Evolutionary conservation across 2,329 filamentous ascomycete genomes (phyloP).

Genomic region (Paecilomyces fulvus): DNA sequence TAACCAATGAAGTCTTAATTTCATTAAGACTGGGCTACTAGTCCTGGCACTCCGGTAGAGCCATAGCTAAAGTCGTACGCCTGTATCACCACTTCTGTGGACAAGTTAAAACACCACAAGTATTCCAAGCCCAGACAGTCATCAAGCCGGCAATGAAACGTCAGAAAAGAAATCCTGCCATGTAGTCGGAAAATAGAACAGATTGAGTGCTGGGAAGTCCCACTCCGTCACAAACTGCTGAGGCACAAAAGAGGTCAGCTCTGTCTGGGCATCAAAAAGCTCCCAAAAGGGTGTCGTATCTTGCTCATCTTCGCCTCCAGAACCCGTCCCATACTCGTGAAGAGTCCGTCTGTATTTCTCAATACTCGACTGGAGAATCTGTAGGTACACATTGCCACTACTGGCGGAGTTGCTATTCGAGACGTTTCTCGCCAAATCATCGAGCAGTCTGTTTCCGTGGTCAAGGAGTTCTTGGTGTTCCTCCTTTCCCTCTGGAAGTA

Average conservation of each 20-base stretch:
- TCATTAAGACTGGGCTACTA: no score
- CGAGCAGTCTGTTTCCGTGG: conserved; percentile 36
- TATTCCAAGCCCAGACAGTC: background rate
- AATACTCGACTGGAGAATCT: conserved; percentile 41
- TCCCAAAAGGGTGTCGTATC: conserved; percentile 25
- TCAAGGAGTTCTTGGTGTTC: conserved; percentile 34
- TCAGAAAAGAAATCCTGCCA: conserved; percentile 44
- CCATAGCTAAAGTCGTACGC: no score
- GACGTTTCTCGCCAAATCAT: conserved; percentile 29
- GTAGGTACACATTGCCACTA: conserved; percentile 41
- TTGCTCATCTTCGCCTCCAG: background rate
- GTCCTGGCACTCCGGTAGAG: no score
- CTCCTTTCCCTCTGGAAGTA: conserved; percentile 37
- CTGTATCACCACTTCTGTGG: no score
- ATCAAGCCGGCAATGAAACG: conserved; percentile 24
- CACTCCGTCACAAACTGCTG: conserved; percentile 51
- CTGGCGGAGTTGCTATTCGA: conserved; percentile 26
- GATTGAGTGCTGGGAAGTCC: conserved; percentile 48
- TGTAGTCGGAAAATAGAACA: conserved; percentile 41
- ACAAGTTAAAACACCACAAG: no score
- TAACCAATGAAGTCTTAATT: no score
- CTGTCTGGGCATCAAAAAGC: conserved; percentile 32
- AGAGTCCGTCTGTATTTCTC: conserved; percentile 43
- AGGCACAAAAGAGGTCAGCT: conserved; percentile 47
- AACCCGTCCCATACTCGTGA: conserved; percentile 19